These are phyloP conservation scores for Microstroma glucosiphilum DNA, from an alignment of 1,284 basidiomycete genomes.

Conservation along the genomic window DNA sequence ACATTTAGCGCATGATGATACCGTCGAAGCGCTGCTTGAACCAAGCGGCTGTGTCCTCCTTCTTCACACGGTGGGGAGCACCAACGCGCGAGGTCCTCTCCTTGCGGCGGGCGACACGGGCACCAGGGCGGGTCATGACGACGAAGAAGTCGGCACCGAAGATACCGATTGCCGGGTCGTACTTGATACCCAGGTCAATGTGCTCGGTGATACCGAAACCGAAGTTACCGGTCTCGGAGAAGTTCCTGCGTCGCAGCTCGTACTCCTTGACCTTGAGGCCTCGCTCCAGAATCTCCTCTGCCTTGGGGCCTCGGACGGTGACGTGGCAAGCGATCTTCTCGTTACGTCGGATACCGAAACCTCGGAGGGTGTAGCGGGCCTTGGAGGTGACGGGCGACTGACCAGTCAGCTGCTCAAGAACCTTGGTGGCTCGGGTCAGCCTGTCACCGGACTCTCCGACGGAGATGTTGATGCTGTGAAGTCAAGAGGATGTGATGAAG, in stretches of 20 bases:
- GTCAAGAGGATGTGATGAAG: background rate
- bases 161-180: constrained; percentile 50
- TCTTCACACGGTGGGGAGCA: constrained; percentile 64
- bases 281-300: constrained; percentile 96
- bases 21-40: constrained; percentile 77
- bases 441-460: constrained; percentile 99
- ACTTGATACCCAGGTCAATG: constrained; percentile 93
- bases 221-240: constrained; percentile 58
- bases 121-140: constrained; percentile 93
- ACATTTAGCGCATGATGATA: constrained; percentile 27
- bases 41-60: constrained; percentile 73
- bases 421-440: constrained; percentile 97
- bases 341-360: constrained; percentile 98
- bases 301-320: constrained; percentile 98
- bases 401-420: constrained; percentile 97
- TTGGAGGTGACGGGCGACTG: constrained; percentile 99
- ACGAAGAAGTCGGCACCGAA: constrained; percentile 51
- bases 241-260: constrained; percentile 82
- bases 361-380: constrained; percentile 98
- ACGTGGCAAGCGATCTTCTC: constrained; percentile 99
- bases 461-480: constrained; percentile 95
- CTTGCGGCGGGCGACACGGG: constrained; percentile 85
- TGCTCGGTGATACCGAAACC: constrained; percentile 57
- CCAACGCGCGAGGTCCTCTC: constrained; percentile 81
- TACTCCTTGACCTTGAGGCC: constrained; percentile 99